Base-by-base conservation (phyloP, 2,329 filamentous ascomycete species). In the Davidsoniella neocaledoniae region DNA sequence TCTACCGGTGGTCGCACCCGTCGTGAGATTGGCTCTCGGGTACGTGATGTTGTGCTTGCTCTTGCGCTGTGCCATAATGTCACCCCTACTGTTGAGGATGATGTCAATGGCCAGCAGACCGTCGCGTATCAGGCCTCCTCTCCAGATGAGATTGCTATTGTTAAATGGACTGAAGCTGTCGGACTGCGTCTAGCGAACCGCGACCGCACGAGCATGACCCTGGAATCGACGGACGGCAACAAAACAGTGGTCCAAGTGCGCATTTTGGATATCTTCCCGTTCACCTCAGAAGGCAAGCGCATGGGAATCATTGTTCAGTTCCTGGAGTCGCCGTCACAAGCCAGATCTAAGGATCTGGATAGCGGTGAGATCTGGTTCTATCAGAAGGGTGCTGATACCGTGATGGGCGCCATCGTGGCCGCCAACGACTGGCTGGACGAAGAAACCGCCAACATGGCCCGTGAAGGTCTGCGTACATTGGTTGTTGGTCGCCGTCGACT, bases 351-450 rank as follows among this genome's bases (percentile, higher is more conserved):
- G 0, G 65, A 67, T 38, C 65, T 76, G 9, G 69, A 71, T 9
- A 71, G 71, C 43, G 79, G 83, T 12, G 90, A 96, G 60, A 90
- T 96, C 26, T 95, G 90, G 84, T 98, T 98, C 66, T 96, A 90
- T 61, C 88, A 98, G 60, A 98, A 98, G 65, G 91, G 91, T 54
- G 93, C 91, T 2, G 93, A 98, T 62, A 96, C 91, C 0, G 90
- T 98, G 55, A 98, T 98, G 93, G 77, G 81, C n/a, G 75, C 81
- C 2, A 96, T 98, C 56, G 91, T 98, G 36, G 86, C 83, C 6
- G 79, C 88, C 16, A 98, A 96, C 60, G 91, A 98, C 67, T 98
- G 91, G 93, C 77, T 98, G 0, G 91, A 98, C 57, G 91, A 98
- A 63, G 91, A 98, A 64, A 96, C 91, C 0, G 86, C 86, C n/a